phyloP scores from a whole-genome alignment of 163 green algal genomes.

The Coccomyxa subellipsoidea region DNA sequence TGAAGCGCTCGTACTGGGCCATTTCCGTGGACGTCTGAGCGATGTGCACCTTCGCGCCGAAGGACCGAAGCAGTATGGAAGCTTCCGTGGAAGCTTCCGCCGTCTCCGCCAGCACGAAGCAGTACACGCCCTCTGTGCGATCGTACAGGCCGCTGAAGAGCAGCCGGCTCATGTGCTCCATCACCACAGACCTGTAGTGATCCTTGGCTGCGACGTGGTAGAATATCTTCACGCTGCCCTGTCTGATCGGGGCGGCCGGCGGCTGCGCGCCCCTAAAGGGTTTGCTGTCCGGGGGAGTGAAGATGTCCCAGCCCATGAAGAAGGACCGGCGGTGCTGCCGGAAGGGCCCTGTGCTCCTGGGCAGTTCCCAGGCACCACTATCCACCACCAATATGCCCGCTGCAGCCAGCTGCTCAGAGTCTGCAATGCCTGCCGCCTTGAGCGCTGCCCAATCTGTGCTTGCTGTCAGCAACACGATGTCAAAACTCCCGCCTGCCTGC shows the following conservation, averaged over 20 bases:
- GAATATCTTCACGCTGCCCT: neutral
- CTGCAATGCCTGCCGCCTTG: neutral
- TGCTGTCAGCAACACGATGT: neutral
- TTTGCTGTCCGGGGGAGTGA: too few relatives aligned
- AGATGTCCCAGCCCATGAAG: neutral
- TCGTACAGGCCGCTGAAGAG: constrained; percentile 2
- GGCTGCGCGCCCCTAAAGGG: neutral
- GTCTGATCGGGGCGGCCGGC: neutral
- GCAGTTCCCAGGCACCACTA: neutral
- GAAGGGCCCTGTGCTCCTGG: neutral
- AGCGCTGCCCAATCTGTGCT: neutral
- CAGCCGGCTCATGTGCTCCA: constrained; percentile 5
- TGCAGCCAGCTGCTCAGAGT: neutral
- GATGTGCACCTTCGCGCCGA: neutral
- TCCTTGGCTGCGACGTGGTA: neutral
- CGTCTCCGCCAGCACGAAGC: neutral
- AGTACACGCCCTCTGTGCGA: neutral
- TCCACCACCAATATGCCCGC: neutral
- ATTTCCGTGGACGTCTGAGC: neutral
- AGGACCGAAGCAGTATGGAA: neutral
- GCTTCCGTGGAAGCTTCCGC: neutral
- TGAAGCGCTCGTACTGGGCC: constrained; percentile 6
- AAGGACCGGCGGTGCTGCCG: neutral
- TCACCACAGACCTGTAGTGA: neutral
- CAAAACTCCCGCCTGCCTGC: neutral